Percentiles rank a stretch among this genome's conserved stretches.
These are phyloP conservation scores for Deinandra increscens DNA, from an alignment of 129 eudicot genomes.

Conservation along the genomic window DNA sequence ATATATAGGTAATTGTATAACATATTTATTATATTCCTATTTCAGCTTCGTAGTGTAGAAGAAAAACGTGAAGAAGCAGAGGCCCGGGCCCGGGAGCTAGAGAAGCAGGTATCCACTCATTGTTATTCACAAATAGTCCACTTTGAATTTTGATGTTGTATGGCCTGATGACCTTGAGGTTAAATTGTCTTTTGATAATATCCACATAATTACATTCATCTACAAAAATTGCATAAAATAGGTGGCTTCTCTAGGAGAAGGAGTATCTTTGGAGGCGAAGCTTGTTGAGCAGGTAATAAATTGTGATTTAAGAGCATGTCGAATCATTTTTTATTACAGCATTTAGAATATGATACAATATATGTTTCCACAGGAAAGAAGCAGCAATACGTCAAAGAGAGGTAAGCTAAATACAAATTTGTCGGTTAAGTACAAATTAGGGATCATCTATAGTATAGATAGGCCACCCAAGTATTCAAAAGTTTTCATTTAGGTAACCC, in stretches of 20 bases:
- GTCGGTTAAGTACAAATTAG: not conserved
- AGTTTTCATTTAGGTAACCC: not conserved
- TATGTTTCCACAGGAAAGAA: slow-evolving; percentile 60
- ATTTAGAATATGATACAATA: slow-evolving; percentile 33
- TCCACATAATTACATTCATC: slow-evolving; percentile 8
- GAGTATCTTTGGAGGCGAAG: slow-evolving; percentile 90
- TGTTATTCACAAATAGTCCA: not conserved
- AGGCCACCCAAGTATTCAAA: slow-evolving; percentile 2
- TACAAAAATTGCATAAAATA: slow-evolving; percentile 29
- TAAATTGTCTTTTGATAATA: not conserved
- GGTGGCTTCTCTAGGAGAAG: slow-evolving; percentile 90
- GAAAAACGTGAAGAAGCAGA: slow-evolving; percentile 91
- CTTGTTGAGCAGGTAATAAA: slow-evolving; percentile 74
- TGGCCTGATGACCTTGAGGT: not conserved
- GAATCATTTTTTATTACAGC: slow-evolving; percentile 18
- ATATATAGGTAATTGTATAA: not conserved
- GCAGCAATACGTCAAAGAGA: slow-evolving; percentile 85
- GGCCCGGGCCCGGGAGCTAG: slow-evolving; percentile 82
- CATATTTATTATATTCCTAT: slow-evolving; percentile 26
- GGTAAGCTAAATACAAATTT: slow-evolving; percentile 38
- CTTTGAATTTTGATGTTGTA: slow-evolving; percentile 1
- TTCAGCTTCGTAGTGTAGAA: slow-evolving; percentile 82
- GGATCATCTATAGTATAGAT: slow-evolving; percentile 5
- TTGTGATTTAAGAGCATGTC: slow-evolving; percentile 16
- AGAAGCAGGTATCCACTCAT: slow-evolving; percentile 64